Conservation (phyloP, 169 alveolate species). For the Neospora caninum region DNA sequence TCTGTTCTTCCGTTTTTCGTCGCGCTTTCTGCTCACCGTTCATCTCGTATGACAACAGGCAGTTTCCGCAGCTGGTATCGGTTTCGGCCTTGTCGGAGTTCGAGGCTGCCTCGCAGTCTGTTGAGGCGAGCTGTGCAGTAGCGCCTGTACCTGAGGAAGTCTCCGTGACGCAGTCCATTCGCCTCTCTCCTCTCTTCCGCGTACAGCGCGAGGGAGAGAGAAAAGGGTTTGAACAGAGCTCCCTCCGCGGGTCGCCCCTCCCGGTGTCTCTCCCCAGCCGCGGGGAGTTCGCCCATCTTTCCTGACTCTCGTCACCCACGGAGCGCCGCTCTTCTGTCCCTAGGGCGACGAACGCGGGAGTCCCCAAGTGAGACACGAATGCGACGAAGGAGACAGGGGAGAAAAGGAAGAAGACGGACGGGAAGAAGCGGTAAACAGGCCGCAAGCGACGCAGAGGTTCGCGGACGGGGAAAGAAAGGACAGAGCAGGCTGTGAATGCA, state of each 20-base stretch:
- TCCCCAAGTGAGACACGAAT: no score
- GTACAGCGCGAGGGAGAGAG: not conserved
- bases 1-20: no score
- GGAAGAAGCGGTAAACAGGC: not conserved
- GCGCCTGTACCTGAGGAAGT: conserved; percentile 54
- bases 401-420: not conserved
- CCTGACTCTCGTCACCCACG: no score
- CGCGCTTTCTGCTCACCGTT: not conserved
- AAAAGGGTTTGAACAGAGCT: not conserved
- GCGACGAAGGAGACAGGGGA: no score
- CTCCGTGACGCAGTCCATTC: conserved; percentile 63
- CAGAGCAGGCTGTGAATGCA: no score
- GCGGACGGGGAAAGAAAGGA: no score
- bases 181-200: conserved; percentile 33
- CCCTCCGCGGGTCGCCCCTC: no score
- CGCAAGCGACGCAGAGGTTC: no score
- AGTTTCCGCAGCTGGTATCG: conserved; percentile 14
- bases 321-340: no score
- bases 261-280: no score
- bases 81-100: conserved; percentile 26
- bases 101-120: conserved; percentile 20
- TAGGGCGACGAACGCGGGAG: no score
- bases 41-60: conserved; percentile 26
- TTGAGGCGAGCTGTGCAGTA: conserved; percentile 47
- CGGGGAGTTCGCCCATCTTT: no score